Conservation (phyloP, 345 rosid species). For the Brassica rapa region DNA sequence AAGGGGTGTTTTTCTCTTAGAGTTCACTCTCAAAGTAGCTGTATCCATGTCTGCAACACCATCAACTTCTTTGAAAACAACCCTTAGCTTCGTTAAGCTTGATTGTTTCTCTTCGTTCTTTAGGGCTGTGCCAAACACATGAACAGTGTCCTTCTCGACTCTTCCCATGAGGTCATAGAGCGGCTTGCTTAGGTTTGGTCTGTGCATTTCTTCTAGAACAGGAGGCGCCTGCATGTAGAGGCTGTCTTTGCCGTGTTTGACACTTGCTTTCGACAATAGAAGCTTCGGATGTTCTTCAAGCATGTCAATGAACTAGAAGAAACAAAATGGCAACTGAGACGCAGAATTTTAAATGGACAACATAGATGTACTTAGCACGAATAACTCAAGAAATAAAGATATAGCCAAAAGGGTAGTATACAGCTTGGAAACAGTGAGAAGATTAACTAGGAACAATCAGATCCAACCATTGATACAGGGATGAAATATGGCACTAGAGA, state of each 20-base stretch:
- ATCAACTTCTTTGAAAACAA: constrained; percentile 70
- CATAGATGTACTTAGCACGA: not conserved
- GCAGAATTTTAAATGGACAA: not conserved
- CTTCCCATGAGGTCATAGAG: constrained; percentile 83
- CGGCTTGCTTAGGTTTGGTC: constrained; percentile 62
- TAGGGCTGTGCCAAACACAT: constrained; percentile 57
- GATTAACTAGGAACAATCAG: not conserved
- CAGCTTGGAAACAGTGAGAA: not conserved
- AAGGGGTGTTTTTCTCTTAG: constrained; percentile 1
- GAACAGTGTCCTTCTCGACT: constrained; percentile 52
- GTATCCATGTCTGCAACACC: constrained; percentile 75
- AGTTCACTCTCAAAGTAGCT: constrained; percentile 69
- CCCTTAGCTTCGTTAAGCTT: constrained; percentile 57
- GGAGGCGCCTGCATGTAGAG: constrained; percentile 97
- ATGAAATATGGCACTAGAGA: not conserved
- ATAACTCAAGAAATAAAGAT: not conserved
- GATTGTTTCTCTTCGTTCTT: constrained; percentile 64
- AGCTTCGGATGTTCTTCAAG: constrained; percentile 82
- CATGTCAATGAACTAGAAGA: constrained; percentile 66
- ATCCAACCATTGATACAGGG: not conserved
- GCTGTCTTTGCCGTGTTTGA: constrained; percentile 56
- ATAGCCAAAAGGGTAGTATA: not conserved
- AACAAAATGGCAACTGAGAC: not conserved
- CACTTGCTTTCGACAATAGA: constrained; percentile 71
- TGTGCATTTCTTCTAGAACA: constrained; percentile 84